These are phyloP conservation scores for Stramenopiles sp. DNA, from an alignment of 352 stramenopile genomes.

Conservation along the genomic window DNA sequence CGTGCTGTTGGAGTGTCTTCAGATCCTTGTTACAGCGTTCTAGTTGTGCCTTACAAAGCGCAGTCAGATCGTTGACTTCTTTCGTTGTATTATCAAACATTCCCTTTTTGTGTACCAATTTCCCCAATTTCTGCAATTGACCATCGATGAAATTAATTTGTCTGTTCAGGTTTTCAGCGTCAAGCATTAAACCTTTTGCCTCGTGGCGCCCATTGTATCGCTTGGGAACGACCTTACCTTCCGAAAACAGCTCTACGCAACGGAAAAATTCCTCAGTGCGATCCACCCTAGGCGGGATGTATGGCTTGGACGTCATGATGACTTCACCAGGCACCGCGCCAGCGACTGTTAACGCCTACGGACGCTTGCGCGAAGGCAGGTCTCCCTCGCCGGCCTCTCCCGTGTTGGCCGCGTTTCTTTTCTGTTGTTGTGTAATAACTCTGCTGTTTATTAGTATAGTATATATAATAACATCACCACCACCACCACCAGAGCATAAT, in stretches of 20 bases:
- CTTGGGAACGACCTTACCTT: background rate
- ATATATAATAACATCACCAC: no score
- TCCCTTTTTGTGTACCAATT: background rate
- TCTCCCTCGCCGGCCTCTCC: no score
- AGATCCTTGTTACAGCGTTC: background rate
- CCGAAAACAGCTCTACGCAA: background rate
- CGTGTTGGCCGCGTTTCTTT: no score
- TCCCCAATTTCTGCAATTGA: background rate
- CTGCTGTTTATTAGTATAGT: no score
- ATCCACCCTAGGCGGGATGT: no score
- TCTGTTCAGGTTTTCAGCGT: background rate
- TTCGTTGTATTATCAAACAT: background rate
- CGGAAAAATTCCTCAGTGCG: background rate
- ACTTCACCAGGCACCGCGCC: no score
- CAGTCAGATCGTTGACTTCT: background rate
- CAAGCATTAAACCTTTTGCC: background rate
- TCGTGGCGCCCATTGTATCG: background rate
- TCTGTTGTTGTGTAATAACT: no score
- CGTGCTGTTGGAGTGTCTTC: background rate
- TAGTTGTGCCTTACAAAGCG: background rate
- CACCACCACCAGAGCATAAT: no score
- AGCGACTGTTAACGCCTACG: no score
- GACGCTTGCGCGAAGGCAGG: no score
- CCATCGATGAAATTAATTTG: background rate
- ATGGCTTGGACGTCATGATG: no score